These are phyloP conservation scores for Picocystis sp. DNA, from an alignment of 163 green algal species.

Conservation along the genomic window DNA sequence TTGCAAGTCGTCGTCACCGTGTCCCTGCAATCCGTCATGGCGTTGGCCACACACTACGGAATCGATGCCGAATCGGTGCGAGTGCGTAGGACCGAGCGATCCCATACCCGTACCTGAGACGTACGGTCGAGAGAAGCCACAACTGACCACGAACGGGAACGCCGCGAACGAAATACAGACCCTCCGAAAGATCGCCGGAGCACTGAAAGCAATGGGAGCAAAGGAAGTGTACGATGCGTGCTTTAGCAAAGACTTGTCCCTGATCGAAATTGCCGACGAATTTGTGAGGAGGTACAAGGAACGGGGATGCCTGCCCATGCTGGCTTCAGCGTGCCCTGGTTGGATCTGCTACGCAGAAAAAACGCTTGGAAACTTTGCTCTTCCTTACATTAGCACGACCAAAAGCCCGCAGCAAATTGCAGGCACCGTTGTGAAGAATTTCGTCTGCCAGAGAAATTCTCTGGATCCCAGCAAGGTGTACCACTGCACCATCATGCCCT, in stretches of 20 bases:
- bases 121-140: slow-evolving; percentile 11
- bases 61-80: slow-evolving; percentile 5
- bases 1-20: slow-evolving; percentile 64
- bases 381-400: slow-evolving; percentile 61
- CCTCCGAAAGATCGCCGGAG: slow-evolving; percentile 23
- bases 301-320: slow-evolving; percentile 31
- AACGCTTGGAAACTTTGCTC: slow-evolving; percentile 60
- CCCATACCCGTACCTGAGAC: background rate
- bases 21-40: slow-evolving; percentile 55
- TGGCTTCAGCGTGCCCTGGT: slow-evolving; percentile 61
- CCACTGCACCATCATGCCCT: slow-evolving; percentile 82
- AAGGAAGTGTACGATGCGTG: slow-evolving; percentile 50
- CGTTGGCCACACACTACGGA: slow-evolving; percentile 39
- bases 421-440: slow-evolving; percentile 66
- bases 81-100: too few relatives aligned
- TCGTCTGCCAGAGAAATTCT: slow-evolving; percentile 12
- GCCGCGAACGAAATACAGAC: slow-evolving; percentile 10
- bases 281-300: slow-evolving; percentile 46
- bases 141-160: slow-evolving; percentile 13
- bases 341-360: slow-evolving; percentile 99
- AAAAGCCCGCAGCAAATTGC: slow-evolving; percentile 71
- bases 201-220: slow-evolving; percentile 49
- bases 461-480: slow-evolving; percentile 33
- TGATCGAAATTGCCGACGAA: slow-evolving; percentile 64
- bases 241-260: slow-evolving; percentile 45